Evolutionary conservation across 768 basidiomycete genomes (phyloP).

Genomic region (Boletales sp.): DNA sequence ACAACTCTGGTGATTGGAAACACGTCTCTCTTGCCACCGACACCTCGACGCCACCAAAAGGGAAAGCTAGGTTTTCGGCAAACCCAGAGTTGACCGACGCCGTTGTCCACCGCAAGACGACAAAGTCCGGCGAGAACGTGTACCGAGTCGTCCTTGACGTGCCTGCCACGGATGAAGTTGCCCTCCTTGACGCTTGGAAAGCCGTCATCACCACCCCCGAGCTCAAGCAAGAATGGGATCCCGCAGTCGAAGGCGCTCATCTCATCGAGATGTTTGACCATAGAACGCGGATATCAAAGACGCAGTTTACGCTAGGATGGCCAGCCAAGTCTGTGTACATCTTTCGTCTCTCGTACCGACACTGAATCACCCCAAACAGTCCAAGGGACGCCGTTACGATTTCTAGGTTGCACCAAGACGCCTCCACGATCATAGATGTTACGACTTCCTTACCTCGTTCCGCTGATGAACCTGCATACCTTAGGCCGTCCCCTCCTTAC

Average conservation of each 20-base stretch:
- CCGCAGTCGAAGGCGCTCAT: constrained; percentile 81
- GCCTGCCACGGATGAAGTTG: constrained; percentile 49
- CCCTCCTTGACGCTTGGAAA: constrained; percentile 75
- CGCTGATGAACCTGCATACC: constrained; percentile 83
- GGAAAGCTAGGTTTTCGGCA: constrained; percentile 50
- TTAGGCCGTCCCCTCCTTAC: constrained; percentile 88
- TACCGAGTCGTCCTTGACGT: constrained; percentile 83
- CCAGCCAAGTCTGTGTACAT: constrained; percentile 82
- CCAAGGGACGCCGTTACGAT: constrained; percentile 95
- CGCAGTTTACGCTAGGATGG: constrained; percentile 93
- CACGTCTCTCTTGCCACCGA: constrained; percentile 53
- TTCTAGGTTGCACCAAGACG: constrained; percentile 77
- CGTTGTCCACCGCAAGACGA: constrained; percentile 68
- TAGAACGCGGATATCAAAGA: constrained; percentile 81
- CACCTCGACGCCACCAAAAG: constrained; percentile 49
- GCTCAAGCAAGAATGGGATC: constrained; percentile 88
- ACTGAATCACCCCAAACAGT: constrained; percentile 37
- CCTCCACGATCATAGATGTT: constrained; percentile 82
- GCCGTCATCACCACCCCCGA: constrained; percentile 83
- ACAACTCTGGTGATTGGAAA: constrained; percentile 75
- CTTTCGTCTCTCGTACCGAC: not conserved
- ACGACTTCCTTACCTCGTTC: constrained; percentile 93
- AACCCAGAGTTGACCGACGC: constrained; percentile 69
- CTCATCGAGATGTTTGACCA: constrained; percentile 85
- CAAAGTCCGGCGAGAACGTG: constrained; percentile 69